These are phyloP conservation scores for Pythium phragmiticola DNA, from an alignment of 352 stramenopile genomes.

Conservation along the genomic window DNA sequence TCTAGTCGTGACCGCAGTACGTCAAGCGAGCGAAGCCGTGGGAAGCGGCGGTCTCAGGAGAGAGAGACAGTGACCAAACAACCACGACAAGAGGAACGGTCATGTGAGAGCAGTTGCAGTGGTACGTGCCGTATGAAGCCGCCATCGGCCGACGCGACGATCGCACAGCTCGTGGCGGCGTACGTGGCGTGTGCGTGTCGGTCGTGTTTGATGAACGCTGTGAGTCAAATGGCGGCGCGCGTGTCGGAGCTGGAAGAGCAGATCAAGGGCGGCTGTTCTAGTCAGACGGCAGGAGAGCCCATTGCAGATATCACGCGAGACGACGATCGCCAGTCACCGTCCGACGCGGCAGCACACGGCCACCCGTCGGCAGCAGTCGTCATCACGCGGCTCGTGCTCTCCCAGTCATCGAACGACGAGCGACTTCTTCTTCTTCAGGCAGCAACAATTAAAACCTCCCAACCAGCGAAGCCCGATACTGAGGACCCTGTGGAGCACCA, in stretches of 20 bases:
- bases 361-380: neutral
- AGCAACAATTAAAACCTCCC: neutral
- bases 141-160: neutral
- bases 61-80: neutral
- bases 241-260: constrained; percentile 2
- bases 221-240: constrained; percentile 9
- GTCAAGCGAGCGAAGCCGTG: neutral
- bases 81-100: neutral
- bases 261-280: neutral
- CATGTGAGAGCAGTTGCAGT: neutral
- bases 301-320: constrained; percentile 10
- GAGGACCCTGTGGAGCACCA: constrained; percentile 15
- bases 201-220: constrained; percentile 5
- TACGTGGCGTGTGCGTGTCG: constrained; percentile 20
- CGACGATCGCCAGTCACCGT: constrained; percentile 2
- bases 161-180: neutral
- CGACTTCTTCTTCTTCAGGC: neutral
- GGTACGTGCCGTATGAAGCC: neutral
- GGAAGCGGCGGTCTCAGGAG: no score
- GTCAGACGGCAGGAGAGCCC: no score
- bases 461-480: neutral
- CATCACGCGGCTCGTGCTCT: constrained; percentile 15
- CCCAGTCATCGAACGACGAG: neutral
- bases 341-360: neutral
- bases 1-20: neutral